Evolutionary conservation across 73 alveolate species (phyloP).

Genomic region (Paramecium caudatum): DNA sequence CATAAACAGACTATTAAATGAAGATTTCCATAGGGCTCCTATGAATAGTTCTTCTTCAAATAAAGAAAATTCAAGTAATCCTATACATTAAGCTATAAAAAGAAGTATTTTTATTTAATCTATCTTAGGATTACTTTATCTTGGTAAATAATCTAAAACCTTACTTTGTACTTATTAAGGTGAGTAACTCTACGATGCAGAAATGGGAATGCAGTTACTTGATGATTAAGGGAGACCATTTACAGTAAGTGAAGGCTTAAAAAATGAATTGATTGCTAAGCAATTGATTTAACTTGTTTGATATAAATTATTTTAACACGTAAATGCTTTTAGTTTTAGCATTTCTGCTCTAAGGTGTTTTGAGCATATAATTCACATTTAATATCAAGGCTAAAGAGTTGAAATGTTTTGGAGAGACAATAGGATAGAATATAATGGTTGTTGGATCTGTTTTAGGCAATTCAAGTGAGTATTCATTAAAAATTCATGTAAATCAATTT

Average conservation of each 20-base stretch:
- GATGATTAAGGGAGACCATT: conserved; percentile 22
- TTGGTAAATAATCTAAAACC: neutral
- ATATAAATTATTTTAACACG: conserved; percentile 21
- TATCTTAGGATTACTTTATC: neutral
- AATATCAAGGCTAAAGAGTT: conserved; percentile 4
- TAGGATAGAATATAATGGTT: conserved; percentile 56
- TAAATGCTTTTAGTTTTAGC: neutral
- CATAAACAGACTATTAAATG: conserved; percentile 14
- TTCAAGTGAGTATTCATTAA: conserved; percentile 51
- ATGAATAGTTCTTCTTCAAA: too few species aligned
- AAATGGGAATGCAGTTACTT: neutral
- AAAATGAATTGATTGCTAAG: neutral
- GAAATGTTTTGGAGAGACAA: conserved; percentile 61
- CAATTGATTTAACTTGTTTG: neutral
- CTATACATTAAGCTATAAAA: conserved; percentile 1
- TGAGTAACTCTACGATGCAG: neutral
- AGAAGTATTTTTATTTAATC: neutral
- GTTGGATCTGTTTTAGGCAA: conserved; percentile 36
- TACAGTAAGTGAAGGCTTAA: neutral
- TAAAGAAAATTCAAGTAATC: neutral
- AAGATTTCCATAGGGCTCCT: conserved; percentile 16
- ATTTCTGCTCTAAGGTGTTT: neutral
- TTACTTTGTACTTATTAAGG: conserved; percentile 34
- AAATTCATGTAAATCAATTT: conserved; percentile 21
- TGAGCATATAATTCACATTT: conserved; percentile 30